These are phyloP conservation scores for Penicillium italicum DNA, from an alignment of 2,329 filamentous ascomycete species.

Conservation along the genomic window DNA sequence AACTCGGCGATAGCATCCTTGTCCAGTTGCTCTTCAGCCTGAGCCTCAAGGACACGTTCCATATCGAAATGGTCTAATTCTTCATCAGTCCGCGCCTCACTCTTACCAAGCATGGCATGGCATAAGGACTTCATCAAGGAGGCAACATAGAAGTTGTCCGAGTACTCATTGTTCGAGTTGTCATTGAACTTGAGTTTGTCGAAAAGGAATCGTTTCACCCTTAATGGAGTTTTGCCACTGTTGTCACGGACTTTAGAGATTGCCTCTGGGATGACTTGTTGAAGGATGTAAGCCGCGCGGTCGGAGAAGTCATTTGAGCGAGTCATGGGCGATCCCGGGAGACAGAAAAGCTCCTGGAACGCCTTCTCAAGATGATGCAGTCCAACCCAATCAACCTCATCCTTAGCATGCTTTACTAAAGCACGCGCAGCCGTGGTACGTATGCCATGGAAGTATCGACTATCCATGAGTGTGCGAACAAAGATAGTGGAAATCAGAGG, in stretches of 20 bases:
- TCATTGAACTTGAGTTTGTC: slow-evolving; percentile 92
- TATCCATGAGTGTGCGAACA: slow-evolving; percentile 83
- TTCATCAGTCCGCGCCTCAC: slow-evolving; percentile 36
- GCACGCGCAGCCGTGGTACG: slow-evolving; percentile 78
- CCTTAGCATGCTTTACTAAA: slow-evolving; percentile 70
- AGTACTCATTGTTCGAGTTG: slow-evolving; percentile 82
- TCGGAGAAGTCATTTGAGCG: slow-evolving; percentile 88
- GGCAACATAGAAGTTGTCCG: slow-evolving; percentile 85
- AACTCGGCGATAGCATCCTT: slow-evolving; percentile 58
- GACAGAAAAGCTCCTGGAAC: slow-evolving; percentile 85
- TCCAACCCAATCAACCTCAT: slow-evolving; percentile 71
- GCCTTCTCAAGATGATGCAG: slow-evolving; percentile 78
- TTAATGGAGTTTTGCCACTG: slow-evolving; percentile 71
- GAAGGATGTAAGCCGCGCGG: slow-evolving; percentile 77
- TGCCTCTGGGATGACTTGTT: slow-evolving; percentile 76
- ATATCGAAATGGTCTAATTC: slow-evolving; percentile 46
- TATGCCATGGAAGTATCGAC: slow-evolving; percentile 89
- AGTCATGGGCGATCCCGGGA: slow-evolving; percentile 72
- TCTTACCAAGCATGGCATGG: slow-evolving; percentile 50
- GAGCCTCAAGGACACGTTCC: slow-evolving; percentile 47
- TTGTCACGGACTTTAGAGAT: slow-evolving; percentile 73
- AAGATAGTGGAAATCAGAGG: slow-evolving; percentile 85
- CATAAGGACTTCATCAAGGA: slow-evolving; percentile 66
- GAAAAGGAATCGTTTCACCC: slow-evolving; percentile 77
- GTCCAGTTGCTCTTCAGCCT: slow-evolving; percentile 54